Percentiles rank a stretch among this genome's conserved stretches.
Conservation (phyloP, 2,329 filamentous ascomycete species). For the Botrytis elliptica region DNA sequence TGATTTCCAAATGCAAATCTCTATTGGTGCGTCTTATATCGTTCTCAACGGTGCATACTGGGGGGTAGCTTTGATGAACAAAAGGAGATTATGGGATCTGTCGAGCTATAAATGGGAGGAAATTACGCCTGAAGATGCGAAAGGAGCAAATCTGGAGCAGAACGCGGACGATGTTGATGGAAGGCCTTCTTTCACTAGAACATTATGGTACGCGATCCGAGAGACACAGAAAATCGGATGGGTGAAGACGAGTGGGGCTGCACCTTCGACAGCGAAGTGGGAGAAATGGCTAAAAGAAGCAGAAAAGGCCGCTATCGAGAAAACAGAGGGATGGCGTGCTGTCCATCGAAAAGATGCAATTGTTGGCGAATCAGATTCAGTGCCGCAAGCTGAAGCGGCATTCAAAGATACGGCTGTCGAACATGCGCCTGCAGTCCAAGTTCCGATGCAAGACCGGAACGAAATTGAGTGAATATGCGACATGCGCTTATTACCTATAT, state of each 20-base stretch:
- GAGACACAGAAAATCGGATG: slow-evolving; percentile 54
- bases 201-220: slow-evolving; percentile 58
- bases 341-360: slow-evolving; percentile 51
- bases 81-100: slow-evolving; percentile 56
- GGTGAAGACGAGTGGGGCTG: slow-evolving; percentile 52
- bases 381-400: slow-evolving; percentile 19
- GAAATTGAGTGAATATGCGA: not conserved
- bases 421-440: slow-evolving; percentile 33
- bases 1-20: slow-evolving; percentile 58
- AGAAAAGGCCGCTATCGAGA: slow-evolving; percentile 41
- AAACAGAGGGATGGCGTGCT: slow-evolving; percentile 45
- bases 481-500: not conserved
- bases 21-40: slow-evolving; percentile 58
- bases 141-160: slow-evolving; percentile 40
- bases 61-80: slow-evolving; percentile 42
- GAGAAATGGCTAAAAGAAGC: slow-evolving; percentile 53
- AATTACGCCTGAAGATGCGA: slow-evolving; percentile 44
- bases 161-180: slow-evolving; percentile 43
- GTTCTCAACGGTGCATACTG: slow-evolving; percentile 60
- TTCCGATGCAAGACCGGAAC: slow-evolving; percentile 25
- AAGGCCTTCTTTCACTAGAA: slow-evolving; percentile 52
- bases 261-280: slow-evolving; percentile 53
- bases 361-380: slow-evolving; percentile 38
- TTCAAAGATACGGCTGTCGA: slow-evolving; percentile 31
- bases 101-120: slow-evolving; percentile 48